These are phyloP conservation scores for Trichosporon asahii DNA, from an alignment of 1,284 basidiomycete genomes.

Conservation along the genomic window DNA sequence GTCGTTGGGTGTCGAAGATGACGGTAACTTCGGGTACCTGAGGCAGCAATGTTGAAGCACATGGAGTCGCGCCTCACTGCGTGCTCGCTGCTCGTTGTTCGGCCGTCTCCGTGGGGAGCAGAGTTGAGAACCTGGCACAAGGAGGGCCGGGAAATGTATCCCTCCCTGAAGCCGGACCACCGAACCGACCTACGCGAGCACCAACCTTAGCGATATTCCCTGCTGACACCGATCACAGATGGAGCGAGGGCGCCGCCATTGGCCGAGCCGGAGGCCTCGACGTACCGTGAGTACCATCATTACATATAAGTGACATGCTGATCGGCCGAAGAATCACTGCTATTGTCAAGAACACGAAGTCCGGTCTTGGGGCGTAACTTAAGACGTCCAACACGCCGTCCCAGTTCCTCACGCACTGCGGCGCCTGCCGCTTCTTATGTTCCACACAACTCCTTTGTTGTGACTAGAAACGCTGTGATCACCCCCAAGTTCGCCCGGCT, in stretches of 20 bases:
- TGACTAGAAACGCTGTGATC: too few species aligned
- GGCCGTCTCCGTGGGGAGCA: background rate
- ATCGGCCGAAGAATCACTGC: conserved; percentile 48
- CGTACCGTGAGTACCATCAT: conserved; percentile 45
- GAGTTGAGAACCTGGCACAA: background rate
- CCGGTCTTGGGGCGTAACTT: conserved; percentile 46
- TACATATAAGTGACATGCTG: background rate
- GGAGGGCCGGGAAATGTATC: background rate
- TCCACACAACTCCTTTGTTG: too few species aligned
- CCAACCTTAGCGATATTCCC: background rate
- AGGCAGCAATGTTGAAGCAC: background rate
- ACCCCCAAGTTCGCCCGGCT: too few species aligned
- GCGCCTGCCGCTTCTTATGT: background rate
- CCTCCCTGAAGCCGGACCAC: background rate
- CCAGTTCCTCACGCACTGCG: too few species aligned
- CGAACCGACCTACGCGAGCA: background rate
- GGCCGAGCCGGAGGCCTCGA: conserved; percentile 48
- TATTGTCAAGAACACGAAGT: conserved; percentile 53
- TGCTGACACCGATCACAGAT: conserved; percentile 26
- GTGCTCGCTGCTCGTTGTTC: background rate
- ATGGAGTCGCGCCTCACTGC: background rate
- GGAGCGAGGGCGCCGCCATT: conserved; percentile 49
- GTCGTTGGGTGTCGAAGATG: background rate
- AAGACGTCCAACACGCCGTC: background rate
- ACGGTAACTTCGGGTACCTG: background rate